A percentile compares a stretch with the other conserved stretches of the same genome.
Conservation (phyloP, 78 protist genomes). For the Dictyostelium brefeldianum region DNA sequence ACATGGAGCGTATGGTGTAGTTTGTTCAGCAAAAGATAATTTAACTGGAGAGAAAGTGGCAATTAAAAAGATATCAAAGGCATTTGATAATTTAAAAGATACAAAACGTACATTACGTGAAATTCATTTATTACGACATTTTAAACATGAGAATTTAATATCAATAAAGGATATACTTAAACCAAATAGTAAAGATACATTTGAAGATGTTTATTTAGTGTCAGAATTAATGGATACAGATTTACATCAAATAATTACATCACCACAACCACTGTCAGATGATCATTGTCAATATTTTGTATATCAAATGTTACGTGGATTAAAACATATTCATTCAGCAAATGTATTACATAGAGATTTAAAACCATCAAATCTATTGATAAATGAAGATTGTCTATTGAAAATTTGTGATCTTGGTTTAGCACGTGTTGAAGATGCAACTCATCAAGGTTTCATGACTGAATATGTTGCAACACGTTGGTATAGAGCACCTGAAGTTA, state of each 20-base stretch:
- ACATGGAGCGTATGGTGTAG: slow-evolving; percentile 83
- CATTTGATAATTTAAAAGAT: slow-evolving; percentile 94
- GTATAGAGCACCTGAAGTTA: slow-evolving; percentile 98
- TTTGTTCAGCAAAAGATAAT: slow-evolving; percentile 72
- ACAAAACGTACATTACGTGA: slow-evolving; percentile 98
- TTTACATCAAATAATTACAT: slow-evolving; percentile 93
- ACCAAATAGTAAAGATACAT: slow-evolving; percentile 35
- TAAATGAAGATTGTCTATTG: slow-evolving; percentile 97
- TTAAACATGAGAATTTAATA: slow-evolving; percentile 88
- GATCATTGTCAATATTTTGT: slow-evolving; percentile 98
- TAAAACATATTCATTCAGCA: slow-evolving; percentile 98
- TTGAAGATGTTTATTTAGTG: slow-evolving; percentile 93
- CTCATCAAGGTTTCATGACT: slow-evolving; percentile 79
- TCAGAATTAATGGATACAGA: slow-evolving; percentile 98
- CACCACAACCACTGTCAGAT: slow-evolving; percentile 93
- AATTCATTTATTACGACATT: slow-evolving; percentile 89
- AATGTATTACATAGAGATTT: slow-evolving; percentile 96
- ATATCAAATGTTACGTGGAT: slow-evolving; percentile 95
- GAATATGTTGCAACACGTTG: slow-evolving; percentile 98
- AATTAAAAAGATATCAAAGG: slow-evolving; percentile 95
- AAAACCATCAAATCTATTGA: slow-evolving; percentile 97
- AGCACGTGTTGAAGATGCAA: slow-evolving; percentile 80
- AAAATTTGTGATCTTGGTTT: slow-evolving; percentile 92
- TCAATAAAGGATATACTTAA: slow-evolving; percentile 64
- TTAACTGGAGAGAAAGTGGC: slow-evolving; percentile 87